Conservation (phyloP, 202 grass and related monocot genomes). For the Schoenoplectus triqueter region DNA sequence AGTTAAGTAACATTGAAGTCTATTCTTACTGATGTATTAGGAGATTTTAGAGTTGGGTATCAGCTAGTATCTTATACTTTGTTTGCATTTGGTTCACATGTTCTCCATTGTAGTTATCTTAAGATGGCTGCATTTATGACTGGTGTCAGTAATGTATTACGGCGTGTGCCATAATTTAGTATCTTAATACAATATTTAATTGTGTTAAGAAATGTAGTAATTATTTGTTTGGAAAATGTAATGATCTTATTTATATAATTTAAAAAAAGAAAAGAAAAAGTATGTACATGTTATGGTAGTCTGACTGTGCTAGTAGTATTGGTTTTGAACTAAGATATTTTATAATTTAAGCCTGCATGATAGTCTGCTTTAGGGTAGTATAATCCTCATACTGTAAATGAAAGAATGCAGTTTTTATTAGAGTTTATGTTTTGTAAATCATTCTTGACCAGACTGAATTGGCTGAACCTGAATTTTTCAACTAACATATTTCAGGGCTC, state of each 20-base stretch:
- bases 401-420: not conserved
- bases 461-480: not conserved
- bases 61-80: conserved; percentile 11
- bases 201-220: not conserved
- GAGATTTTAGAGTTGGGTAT: conserved; percentile 8
- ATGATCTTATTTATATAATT: conserved; percentile 7
- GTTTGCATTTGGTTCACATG: conserved; percentile 12
- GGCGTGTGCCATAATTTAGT: conserved; percentile 15
- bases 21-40: not conserved
- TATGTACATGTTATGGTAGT: not conserved
- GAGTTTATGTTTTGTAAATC: not conserved
- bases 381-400: not conserved
- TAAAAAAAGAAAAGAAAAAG: not conserved
- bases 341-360: not conserved
- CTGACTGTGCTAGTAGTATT: not conserved
- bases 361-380: no score
- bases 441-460: not conserved
- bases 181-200: conserved; percentile 22
- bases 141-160: not conserved
- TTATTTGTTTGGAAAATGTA: conserved; percentile 18
- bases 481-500: conserved; percentile 11
- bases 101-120: not conserved
- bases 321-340: not conserved
- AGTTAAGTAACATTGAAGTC: conserved; percentile 8
- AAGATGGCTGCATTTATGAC: not conserved